Evolutionary conservation across 352 stramenopile genomes (phyloP).

Genomic region (Thalassiosira mediterranea): DNA sequence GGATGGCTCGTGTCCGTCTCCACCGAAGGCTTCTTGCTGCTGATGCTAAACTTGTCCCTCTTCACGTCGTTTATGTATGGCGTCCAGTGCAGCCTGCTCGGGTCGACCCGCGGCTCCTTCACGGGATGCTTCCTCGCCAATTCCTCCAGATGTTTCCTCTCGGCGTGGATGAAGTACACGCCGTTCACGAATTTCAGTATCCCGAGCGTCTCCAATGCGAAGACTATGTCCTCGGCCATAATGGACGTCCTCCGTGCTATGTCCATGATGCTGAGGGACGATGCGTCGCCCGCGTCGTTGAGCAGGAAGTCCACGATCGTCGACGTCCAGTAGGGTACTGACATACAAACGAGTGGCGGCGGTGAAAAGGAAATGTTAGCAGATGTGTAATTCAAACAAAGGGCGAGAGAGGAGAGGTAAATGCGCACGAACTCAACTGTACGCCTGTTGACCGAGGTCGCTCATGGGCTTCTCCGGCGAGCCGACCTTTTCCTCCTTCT

Average conservation of each 20-base stretch:
- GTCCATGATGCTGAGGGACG: conserved; percentile 86
- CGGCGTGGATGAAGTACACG: conserved; percentile 86
- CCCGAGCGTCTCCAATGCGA: conserved; percentile 85
- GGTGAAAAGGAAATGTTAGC: conserved; percentile 8
- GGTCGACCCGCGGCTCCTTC: conserved; percentile 85
- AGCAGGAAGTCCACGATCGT: conserved; percentile 84
- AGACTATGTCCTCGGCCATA: conserved; percentile 89
- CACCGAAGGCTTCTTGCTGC: conserved; percentile 79
- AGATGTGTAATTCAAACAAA: no score
- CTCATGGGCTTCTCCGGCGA: conserved; percentile 90
- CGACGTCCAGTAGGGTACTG: conserved; percentile 82
- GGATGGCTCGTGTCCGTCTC: conserved; percentile 30
- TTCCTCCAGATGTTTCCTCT: conserved; percentile 74
- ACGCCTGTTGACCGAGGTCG: conserved; percentile 87
- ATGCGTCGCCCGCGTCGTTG: conserved; percentile 62
- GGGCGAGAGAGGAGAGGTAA: no score
- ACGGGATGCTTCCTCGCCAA: conserved; percentile 87
- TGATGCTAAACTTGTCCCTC: conserved; percentile 88
- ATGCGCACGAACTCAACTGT: conserved; percentile 48
- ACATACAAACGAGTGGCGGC: conserved; percentile 4
- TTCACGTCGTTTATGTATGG: conserved; percentile 87
- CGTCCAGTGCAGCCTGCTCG: conserved; percentile 86
- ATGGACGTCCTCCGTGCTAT: conserved; percentile 87
- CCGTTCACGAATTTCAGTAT: conserved; percentile 87
- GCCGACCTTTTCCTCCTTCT: conserved; percentile 90